Conservation (phyloP, 306 rosid species). For the Quercus parvula region DNA sequence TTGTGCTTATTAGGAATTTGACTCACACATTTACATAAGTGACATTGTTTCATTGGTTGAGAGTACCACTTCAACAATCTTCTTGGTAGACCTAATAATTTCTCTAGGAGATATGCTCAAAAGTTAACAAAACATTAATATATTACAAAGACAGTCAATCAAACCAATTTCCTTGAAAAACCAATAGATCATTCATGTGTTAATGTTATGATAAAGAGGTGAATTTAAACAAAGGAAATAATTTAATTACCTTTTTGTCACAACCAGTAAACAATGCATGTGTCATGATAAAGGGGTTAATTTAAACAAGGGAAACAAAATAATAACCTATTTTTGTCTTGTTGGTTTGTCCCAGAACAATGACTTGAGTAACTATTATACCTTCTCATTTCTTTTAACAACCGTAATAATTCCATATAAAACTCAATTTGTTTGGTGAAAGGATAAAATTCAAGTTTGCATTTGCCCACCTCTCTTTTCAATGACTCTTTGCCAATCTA, state of each 20-base stretch:
- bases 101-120: background rate
- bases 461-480: background rate
- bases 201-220: no score
- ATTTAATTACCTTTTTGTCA: constrained; percentile 2
- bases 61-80: no score
- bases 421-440: background rate
- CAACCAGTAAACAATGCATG: background rate
- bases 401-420: background rate
- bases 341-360: background rate
- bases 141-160: background rate
- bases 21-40: no score
- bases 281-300: background rate
- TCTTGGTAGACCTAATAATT: no score
- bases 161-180: no score
- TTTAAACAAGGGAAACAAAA: background rate
- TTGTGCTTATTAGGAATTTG: no score
- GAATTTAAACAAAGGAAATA: constrained; percentile 17
- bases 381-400: background rate
- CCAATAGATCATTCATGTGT: no score
- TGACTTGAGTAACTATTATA: background rate
- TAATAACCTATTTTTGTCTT: background rate
- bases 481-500: background rate
- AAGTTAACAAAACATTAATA: constrained; percentile 3
- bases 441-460: background rate
- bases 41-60: no score